Percentiles rank a stretch among this genome's conserved stretches.
These are phyloP conservation scores for Dillenia suffruticosa DNA, from an alignment of 164 flowering plant species.

Conservation along the genomic window DNA sequence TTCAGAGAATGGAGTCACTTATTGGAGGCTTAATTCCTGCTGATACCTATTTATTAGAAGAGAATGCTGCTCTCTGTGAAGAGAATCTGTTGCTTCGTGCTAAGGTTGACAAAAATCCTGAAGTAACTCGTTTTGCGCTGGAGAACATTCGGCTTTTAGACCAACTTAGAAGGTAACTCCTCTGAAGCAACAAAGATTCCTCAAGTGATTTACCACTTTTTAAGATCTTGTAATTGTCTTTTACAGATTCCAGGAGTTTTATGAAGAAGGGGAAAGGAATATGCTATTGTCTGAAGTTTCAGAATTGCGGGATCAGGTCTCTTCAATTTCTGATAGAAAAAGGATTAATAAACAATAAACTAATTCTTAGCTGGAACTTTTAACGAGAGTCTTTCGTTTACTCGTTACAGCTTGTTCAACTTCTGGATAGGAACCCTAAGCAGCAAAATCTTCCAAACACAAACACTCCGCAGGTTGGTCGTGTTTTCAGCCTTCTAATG, in stretches of 20 bases:
- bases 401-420: slow-evolving; percentile 51
- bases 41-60: slow-evolving; percentile 64
- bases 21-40: slow-evolving; percentile 47
- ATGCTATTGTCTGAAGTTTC: slow-evolving; percentile 69
- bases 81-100: slow-evolving; percentile 71
- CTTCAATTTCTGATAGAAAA: slow-evolving; percentile 5
- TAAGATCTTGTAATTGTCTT: slow-evolving; percentile 1
- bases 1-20: slow-evolving; percentile 86
- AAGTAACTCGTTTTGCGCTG: slow-evolving; percentile 91
- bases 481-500: neutral
- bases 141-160: slow-evolving; percentile 94
- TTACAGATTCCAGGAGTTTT: slow-evolving; percentile 85
- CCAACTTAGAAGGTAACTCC: slow-evolving; percentile 72
- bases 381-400: no score
- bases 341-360: no score
- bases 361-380: no score
- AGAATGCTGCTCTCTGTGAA: slow-evolving; percentile 61
- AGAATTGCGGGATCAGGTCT: slow-evolving; percentile 71
- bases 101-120: slow-evolving; percentile 83
- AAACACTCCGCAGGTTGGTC: slow-evolving; percentile 33
- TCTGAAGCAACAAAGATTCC: neutral
- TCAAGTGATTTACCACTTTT: slow-evolving; percentile 3
- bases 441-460: slow-evolving; percentile 23
- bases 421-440: slow-evolving; percentile 39
- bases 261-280: slow-evolving; percentile 95